phyloP scores from a whole-genome alignment of 208 protist genomes.

The Acanthamoeba lenticulata region DNA sequence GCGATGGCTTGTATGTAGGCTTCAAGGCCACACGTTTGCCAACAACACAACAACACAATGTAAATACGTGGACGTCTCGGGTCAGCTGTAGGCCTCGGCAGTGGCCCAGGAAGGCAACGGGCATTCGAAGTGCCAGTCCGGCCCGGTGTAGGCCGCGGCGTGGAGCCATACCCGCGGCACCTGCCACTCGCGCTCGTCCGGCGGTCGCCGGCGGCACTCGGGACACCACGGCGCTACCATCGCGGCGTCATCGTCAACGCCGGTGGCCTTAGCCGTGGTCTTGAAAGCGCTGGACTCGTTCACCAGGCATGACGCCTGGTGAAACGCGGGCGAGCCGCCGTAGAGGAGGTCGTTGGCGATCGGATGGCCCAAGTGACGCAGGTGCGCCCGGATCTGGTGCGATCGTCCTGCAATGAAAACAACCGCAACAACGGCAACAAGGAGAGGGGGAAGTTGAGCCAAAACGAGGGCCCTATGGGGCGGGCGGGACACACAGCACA shows the following conservation, averaged over 20 bases:
- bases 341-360: constrained; percentile 86
- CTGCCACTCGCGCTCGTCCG: background rate
- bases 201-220: background rate
- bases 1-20: no score
- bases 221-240: background rate
- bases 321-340: background rate
- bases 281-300: background rate
- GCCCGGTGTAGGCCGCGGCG: constrained; percentile 56
- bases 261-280: background rate
- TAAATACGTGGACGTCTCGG: no score
- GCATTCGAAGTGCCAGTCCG: constrained; percentile 19
- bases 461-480: background rate
- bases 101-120: background rate
- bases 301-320: background rate
- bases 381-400: constrained; percentile 85
- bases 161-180: constrained; percentile 66
- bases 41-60: no score
- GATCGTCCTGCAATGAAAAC: constrained; percentile 74
- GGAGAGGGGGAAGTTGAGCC: no score
- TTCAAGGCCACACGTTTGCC: no score
- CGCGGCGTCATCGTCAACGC: background rate
- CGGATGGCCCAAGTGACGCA: constrained; percentile 80
- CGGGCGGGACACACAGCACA: background rate
- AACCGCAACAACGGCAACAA: background rate
- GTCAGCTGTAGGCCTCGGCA: no score